phyloP scores from a whole-genome alignment of 2,329 filamentous ascomycete species.

The Hirsutella thompsonii region DNA sequence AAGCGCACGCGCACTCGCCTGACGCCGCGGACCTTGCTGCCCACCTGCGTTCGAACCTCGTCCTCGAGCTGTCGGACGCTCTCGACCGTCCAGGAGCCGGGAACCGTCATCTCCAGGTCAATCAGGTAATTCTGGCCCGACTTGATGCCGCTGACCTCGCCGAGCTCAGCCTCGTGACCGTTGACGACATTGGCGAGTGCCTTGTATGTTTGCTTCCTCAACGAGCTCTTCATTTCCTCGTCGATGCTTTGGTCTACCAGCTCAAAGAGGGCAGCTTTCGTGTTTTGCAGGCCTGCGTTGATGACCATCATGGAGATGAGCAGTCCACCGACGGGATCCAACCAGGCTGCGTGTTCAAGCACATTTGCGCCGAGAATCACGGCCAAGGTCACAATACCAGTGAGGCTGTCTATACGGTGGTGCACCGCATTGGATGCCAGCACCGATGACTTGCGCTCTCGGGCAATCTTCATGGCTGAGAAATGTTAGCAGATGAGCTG shows the following conservation, averaged over 20 bases:
- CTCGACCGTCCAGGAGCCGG: conserved; percentile 61
- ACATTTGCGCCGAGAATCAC: conserved; percentile 86
- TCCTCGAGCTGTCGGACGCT: conserved; percentile 61
- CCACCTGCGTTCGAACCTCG: conserved; percentile 57
- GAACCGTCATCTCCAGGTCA: conserved; percentile 76
- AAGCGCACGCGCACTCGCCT: conserved; percentile 77
- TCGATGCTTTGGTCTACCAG: conserved; percentile 87
- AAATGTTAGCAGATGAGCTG: neutral
- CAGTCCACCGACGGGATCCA: conserved; percentile 87
- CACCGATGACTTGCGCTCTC: conserved; percentile 87
- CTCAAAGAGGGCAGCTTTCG: conserved; percentile 67
- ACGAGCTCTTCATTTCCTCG: conserved; percentile 61
- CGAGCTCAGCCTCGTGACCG: conserved; percentile 52
- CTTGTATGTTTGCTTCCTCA: conserved; percentile 52
- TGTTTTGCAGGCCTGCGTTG: conserved; percentile 80
- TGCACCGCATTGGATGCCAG: conserved; percentile 93
- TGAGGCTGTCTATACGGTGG: conserved; percentile 91
- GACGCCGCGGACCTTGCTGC: conserved; percentile 68
- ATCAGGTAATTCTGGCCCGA: conserved; percentile 93
- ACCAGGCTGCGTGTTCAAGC: conserved; percentile 73
- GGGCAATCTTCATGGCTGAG: conserved; percentile 85
- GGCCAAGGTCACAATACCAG: conserved; percentile 80
- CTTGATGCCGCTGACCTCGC: conserved; percentile 79
- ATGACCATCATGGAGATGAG: conserved; percentile 91
- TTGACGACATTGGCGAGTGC: conserved; percentile 41